These are phyloP conservation scores for Pythium chondricola DNA, from an alignment of 352 stramenopile species.

Conservation along the genomic window DNA sequence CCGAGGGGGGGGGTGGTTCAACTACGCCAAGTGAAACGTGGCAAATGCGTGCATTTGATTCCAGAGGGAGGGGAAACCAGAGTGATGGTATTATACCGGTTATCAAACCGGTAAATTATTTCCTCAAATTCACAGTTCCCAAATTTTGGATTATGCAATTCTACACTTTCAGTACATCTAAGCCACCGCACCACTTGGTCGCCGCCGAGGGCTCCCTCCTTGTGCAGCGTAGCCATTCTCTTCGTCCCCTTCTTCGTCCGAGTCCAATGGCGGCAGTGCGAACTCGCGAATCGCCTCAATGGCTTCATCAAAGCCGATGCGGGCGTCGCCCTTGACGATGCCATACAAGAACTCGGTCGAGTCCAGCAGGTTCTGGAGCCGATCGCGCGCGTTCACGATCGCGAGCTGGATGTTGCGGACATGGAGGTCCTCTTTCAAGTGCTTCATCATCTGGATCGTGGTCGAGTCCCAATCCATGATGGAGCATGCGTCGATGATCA, in stretches of 20 bases:
- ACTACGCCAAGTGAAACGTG: no score
- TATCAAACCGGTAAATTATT: no score
- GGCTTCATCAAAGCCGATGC: slow-evolving; percentile 56
- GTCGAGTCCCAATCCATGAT: slow-evolving; percentile 85
- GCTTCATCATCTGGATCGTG: slow-evolving; percentile 84
- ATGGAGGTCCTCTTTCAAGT: slow-evolving; percentile 54
- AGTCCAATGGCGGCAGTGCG: slow-evolving; percentile 8
- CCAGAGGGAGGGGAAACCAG: no score
- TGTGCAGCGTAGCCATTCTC: neutral
- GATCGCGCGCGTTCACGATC: slow-evolving; percentile 73
- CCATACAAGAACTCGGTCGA: slow-evolving; percentile 60
- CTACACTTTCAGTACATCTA: no score
- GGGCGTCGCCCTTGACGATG: slow-evolving; percentile 50
- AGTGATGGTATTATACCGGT: no score
- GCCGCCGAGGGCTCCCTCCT: no score
- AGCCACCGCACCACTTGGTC: no score
- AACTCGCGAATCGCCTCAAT: slow-evolving; percentile 50
- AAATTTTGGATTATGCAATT: no score
- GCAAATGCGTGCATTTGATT: no score
- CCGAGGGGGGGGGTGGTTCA: no score
- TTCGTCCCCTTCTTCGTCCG: neutral
- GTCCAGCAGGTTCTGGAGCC: slow-evolving; percentile 54
- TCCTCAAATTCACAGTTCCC: no score
- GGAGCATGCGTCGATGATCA: slow-evolving; percentile 66
- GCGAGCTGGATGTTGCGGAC: slow-evolving; percentile 53